Percentiles rank a stretch among this genome's conserved stretches.
Evolutionary conservation across 2,329 filamentous ascomycete species (phyloP).

Genomic region (Xylariaceae sp.): DNA sequence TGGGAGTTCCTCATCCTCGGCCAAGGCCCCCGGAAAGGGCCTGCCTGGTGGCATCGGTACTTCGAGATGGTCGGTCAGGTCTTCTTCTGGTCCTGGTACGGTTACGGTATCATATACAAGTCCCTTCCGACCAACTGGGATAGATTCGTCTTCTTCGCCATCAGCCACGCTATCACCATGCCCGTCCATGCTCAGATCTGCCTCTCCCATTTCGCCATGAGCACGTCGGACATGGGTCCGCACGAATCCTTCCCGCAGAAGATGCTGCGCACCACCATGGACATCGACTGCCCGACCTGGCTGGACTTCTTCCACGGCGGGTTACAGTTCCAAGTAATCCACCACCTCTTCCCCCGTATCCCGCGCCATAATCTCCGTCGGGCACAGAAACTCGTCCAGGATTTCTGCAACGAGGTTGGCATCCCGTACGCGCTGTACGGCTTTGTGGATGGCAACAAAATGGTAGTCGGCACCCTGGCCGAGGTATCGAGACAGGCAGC

Average conservation of each 20-base stretch:
- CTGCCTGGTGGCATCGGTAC: conserved; percentile 77
- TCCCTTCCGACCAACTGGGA: conserved; percentile 63
- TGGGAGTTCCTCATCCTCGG: conserved; percentile 70
- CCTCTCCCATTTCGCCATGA: conserved; percentile 90
- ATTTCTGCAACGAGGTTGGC: conserved; percentile 70
- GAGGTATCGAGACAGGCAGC: conserved; percentile 76
- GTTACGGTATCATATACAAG: conserved; percentile 72
- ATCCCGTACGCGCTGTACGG: conserved; percentile 84
- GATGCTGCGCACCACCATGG: conserved; percentile 89
- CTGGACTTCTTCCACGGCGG: conserved; percentile 68
- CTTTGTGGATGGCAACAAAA: conserved; percentile 76
- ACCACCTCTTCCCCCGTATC: conserved; percentile 64
- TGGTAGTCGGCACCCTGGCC: conserved; percentile 69
- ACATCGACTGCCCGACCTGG: conserved; percentile 66
- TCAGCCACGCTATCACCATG: conserved; percentile 76
- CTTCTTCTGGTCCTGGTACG: conserved; percentile 84
- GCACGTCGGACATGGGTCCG: conserved; percentile 76
- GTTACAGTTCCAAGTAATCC: conserved; percentile 66
- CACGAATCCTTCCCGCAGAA: conserved; percentile 83
- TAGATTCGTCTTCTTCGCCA: conserved; percentile 67
- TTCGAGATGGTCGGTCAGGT: conserved; percentile 70
- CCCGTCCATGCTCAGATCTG: conserved; percentile 87
- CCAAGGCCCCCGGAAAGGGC: conserved; percentile 66
- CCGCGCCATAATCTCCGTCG: conserved; percentile 62
- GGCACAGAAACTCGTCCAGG: conserved; percentile 53